Percentiles rank a stretch among this genome's conserved stretches.
phyloP scores from a whole-genome alignment of 2,329 filamentous ascomycete species.

The Penicillium expansum region DNA sequence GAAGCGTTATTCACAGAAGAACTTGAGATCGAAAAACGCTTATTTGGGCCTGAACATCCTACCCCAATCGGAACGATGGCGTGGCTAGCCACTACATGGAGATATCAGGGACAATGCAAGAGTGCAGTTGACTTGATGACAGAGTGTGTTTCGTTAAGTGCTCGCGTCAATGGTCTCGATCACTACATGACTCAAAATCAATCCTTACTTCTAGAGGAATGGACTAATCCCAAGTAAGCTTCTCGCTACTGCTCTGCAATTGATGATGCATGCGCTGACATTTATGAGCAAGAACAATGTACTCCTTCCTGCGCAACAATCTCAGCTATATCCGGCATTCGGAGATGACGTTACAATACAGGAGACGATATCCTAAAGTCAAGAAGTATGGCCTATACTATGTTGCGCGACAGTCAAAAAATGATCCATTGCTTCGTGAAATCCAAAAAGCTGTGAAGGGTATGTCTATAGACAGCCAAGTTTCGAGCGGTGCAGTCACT shows the following conservation, averaged over 20 bases:
- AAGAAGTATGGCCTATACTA: too few relatives aligned
- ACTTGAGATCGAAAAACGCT: background rate
- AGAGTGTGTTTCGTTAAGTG: background rate
- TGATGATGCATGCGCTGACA: background rate
- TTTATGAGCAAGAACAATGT: background rate
- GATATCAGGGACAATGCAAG: background rate
- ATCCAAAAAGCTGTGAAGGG: background rate
- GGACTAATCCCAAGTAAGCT: constrained; percentile 3
- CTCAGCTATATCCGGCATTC: background rate
- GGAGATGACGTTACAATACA: background rate
- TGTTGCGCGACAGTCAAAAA: background rate
- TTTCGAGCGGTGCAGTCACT: background rate
- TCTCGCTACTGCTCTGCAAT: too few relatives aligned
- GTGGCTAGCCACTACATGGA: background rate
- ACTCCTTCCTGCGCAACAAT: background rate
- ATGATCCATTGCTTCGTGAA: constrained; percentile 5
- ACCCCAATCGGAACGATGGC: background rate
- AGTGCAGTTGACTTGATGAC: background rate
- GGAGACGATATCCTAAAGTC: constrained; percentile 2
- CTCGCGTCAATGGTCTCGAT: background rate
- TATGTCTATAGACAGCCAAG: background rate
- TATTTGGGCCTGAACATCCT: background rate
- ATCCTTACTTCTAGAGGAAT: background rate
- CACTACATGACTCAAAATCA: background rate
- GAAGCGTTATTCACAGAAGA: background rate